Base-by-base conservation (phyloP, 73 alveolate genomes). In the Paraurostyla sp. region DNA sequence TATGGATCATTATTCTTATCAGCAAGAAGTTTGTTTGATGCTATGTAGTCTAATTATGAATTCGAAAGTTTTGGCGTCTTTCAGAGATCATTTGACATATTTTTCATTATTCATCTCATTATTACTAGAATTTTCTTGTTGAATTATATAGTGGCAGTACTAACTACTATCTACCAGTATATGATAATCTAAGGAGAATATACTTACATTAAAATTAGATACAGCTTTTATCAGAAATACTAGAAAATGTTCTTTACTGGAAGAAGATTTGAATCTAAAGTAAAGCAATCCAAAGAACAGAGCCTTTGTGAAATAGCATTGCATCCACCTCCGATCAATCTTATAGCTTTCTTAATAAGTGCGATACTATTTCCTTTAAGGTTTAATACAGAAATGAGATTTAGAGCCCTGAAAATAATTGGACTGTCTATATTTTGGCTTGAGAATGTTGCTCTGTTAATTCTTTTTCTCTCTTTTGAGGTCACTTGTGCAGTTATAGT, bases 91-190 rank as follows among this genome's bases (percentile, higher is more conserved):
- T 45, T 33, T 65, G 59, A 69, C 38, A 59, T 81, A 23, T 27
- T 81, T 6, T 57, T 58, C 27, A 58, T 81, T 18, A 41, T 23
- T 0, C 91, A 81, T 29, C 51, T 46, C 9, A 49, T 81, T n/a
- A 36, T 81, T 15, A 40, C 91, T 23, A 56, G 71, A 69, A 59
- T 81, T 2, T 60, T 81, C 51, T 4, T 81, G 52, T 29, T 81
- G 23, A 81, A 81, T 48, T 81, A 81, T 45, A 16, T 81, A 11
- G 71, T 81, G 15, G 91, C 91, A 22, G 78, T 81, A 38, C 49
- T 81, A 32, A 40, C 82, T 7, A 38, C 91, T 22, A 81, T 60
- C 6, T 59, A 81, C 51, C 22, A 52, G 43, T 20, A 50, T 58
- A 76, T 76, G 89, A 76, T 52, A 20, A 52, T 27, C 41, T 1